phyloP scores from a whole-genome alignment of 768 basidiomycete species.

The Naematelia encephala region DNA sequence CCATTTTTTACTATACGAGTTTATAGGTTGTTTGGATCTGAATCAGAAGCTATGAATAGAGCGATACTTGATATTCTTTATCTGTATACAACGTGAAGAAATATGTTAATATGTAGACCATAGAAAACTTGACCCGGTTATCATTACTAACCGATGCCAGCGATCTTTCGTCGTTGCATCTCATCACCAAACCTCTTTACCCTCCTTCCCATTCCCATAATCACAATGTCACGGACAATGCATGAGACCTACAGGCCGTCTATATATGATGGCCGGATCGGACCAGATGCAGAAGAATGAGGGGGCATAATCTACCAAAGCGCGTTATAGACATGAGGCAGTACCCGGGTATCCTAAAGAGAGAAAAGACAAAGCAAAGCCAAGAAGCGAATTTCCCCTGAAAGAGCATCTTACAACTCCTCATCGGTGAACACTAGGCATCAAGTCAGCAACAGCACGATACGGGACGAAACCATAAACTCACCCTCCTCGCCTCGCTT shows the following conservation, averaged over 20 bases:
- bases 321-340: constrained; percentile 4
- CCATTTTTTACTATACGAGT: too few relatives aligned
- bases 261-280: constrained; percentile 1
- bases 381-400: neutral
- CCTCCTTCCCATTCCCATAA: too few relatives aligned
- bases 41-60: too few relatives aligned
- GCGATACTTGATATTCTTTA: too few relatives aligned
- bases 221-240: neutral
- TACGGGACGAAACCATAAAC: constrained; percentile 6
- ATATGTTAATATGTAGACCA: too few relatives aligned
- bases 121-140: too few relatives aligned
- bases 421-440: constrained; percentile 58
- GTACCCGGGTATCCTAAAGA: neutral
- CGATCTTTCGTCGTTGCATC: too few relatives aligned
- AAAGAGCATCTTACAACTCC: constrained; percentile 37
- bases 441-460: constrained; percentile 68
- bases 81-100: too few relatives aligned
- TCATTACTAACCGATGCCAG: too few relatives aligned
- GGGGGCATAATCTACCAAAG: constrained; percentile 5
- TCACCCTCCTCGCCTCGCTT: constrained; percentile 44
- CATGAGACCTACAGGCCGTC: constrained; percentile 9
- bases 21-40: too few relatives aligned
- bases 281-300: constrained; percentile 3
- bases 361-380: neutral
- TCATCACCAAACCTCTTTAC: too few relatives aligned